These are phyloP conservation scores for Potentilla sterilis DNA, from an alignment of 306 rosid species.

Conservation along the genomic window DNA sequence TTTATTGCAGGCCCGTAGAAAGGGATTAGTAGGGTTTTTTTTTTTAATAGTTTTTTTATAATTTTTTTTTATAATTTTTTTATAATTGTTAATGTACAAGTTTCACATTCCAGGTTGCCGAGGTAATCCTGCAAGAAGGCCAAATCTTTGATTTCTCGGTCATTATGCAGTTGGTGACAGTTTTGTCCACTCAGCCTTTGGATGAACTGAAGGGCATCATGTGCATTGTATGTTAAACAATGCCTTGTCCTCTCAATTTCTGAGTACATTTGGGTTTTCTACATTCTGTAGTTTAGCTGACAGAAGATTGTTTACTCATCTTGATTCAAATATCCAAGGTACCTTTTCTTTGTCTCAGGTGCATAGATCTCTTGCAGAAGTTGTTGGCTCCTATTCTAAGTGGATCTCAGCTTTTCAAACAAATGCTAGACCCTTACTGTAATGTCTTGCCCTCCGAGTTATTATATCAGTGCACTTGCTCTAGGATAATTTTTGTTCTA, in stretches of 20 bases:
- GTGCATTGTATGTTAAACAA: constrained; percentile 65
- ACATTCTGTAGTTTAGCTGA: constrained; percentile 17
- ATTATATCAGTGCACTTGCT: neutral
- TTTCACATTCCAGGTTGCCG: constrained; percentile 74
- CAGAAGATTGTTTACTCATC: neutral
- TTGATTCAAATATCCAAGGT: constrained; percentile 21
- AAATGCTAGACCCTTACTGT: constrained; percentile 76
- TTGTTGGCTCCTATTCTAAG: constrained; percentile 86
- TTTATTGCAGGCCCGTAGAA: neutral
- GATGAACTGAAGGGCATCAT: constrained; percentile 76
- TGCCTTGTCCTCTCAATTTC: constrained; percentile 21
- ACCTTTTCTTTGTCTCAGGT: constrained; percentile 52
- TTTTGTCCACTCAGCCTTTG: constrained; percentile 68
- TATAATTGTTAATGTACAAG: constrained; percentile 8
- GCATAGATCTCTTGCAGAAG: constrained; percentile 86
- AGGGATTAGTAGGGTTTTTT: neutral
- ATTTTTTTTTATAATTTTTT: neutral
- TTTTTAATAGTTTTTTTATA: too few species aligned
- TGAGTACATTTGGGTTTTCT: constrained; percentile 31
- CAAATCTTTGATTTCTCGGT: constrained; percentile 73
- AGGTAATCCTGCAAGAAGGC: constrained; percentile 82
- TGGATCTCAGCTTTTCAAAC: constrained; percentile 73
- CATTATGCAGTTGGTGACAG: constrained; percentile 79
- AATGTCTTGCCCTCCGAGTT: constrained; percentile 12
- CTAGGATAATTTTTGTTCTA: neutral